Base-by-base conservation (phyloP, 768 basidiomycete genomes). In the Russula foetens region DNA sequence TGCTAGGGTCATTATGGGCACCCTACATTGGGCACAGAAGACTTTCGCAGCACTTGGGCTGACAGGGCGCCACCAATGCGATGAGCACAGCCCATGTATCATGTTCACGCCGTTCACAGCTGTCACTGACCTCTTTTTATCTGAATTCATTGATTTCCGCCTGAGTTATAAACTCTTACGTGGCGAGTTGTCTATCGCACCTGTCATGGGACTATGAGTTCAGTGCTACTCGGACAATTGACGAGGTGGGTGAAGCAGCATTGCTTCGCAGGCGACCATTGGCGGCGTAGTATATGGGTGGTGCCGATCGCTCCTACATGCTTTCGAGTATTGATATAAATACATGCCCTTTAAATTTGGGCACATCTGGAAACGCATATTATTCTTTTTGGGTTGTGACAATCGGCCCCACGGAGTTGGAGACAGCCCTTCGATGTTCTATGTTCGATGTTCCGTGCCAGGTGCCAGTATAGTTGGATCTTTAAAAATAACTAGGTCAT, bases 221-320 rank as follows among this genome's bases (percentile, higher is more conserved):
- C n/a, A 39, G 47, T 29, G 41, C 58, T 19, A 29, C 21, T 54
- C 31, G 53, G 53, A 46, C 47, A 35, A 43, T 49, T 60, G 46
- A 47, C 29, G 23, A 43, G 24, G 43, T 24, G 17, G 28, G 49
- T 35, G 55, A 44, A 28, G 53, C 46, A 29, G 35, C 26, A 35
- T 54, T 31, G 31, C 48, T 61, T 51, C 43, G 33, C 54, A 56
- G 60, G 60, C 43, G 15, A 26, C 51, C 49, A 38, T 29, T 38
- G 53, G 49, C 19, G 12, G 33, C 33, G 24, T 38, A 38, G 35
- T 43, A 57, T 50, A 43, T 69, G 73, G 74, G 59, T 57, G 73
- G 29, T 17, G 39, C 57, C 49, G 50, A 21, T 38, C 14, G n/a
- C 39, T 24, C 11, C 21, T 35, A 45, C 5, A 39, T 39, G 23